Percentiles rank a stretch among this genome's conserved stretches.
phyloP scores from a whole-genome alignment of 1,139 yeast genomes.

The Candida buenavistaensis region DNA sequence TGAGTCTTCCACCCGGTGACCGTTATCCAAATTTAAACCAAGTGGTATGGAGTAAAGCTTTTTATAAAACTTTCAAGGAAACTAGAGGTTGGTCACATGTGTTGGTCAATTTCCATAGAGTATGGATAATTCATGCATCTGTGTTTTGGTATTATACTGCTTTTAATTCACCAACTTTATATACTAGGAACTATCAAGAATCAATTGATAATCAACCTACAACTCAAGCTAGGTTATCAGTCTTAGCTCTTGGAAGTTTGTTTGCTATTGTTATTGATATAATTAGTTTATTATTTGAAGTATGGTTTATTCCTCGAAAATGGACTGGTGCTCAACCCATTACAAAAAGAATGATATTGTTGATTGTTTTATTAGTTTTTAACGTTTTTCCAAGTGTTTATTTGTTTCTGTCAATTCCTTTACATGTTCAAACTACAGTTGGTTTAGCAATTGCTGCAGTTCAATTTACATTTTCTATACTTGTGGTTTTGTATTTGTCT shows the following conservation, averaged over 20 bases:
- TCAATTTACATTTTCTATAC: slow-evolving; percentile 47
- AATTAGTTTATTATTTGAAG: slow-evolving; percentile 44
- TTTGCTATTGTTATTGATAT: slow-evolving; percentile 46
- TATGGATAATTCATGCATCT: slow-evolving; percentile 61
- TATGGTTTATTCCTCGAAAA: slow-evolving; percentile 50
- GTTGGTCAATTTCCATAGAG: slow-evolving; percentile 56
- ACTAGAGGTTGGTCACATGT: slow-evolving; percentile 61
- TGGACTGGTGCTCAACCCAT: slow-evolving; percentile 56
- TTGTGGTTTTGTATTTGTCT: slow-evolving; percentile 45
- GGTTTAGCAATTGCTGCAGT: slow-evolving; percentile 39
- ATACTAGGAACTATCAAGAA: slow-evolving; percentile 49
- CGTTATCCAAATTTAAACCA: slow-evolving; percentile 45
- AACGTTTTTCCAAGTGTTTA: slow-evolving; percentile 44
- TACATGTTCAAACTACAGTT: slow-evolving; percentile 23
- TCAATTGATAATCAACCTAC: slow-evolving; percentile 51
- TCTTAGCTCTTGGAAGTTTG: slow-evolving; percentile 53
- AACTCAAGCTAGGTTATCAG: slow-evolving; percentile 41
- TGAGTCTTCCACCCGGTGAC: slow-evolving; percentile 44
- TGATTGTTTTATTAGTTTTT: slow-evolving; percentile 27
- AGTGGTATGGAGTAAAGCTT: slow-evolving; percentile 51
- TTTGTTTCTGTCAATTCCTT: slow-evolving; percentile 29
- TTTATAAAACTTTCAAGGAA: slow-evolving; percentile 57
- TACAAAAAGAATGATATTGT: slow-evolving; percentile 31
- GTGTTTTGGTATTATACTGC: slow-evolving; percentile 61
- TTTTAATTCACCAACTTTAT: slow-evolving; percentile 54